These are phyloP conservation scores for Phytopythium delawarense DNA, from an alignment of 352 stramenopile genomes.

Conservation along the genomic window DNA sequence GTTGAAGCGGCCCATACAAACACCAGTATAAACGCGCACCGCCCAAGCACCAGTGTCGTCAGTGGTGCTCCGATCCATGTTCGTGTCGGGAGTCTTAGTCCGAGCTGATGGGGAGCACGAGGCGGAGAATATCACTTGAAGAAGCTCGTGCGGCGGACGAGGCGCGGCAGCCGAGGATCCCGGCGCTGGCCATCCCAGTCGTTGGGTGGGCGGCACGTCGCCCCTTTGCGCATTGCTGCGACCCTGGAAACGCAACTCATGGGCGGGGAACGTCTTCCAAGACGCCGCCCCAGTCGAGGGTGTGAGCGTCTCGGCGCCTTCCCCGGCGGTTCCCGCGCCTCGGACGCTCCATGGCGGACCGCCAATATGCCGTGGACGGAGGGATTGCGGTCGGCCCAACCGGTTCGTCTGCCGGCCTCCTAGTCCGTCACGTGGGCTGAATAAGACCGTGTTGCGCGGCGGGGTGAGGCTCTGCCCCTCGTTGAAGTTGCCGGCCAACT, in stretches of 20 bases:
- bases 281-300: too few relatives aligned
- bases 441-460: constrained; percentile 3
- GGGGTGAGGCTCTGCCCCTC: not conserved
- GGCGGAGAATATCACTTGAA: constrained; percentile 1
- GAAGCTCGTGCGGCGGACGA: not conserved
- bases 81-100: not conserved
- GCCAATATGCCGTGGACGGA: not conserved
- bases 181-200: too few relatives aligned
- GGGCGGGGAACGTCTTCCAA: too few relatives aligned
- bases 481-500: not conserved
- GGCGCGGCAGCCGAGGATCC: too few relatives aligned
- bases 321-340: not conserved
- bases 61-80: too few relatives aligned
- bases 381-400: not conserved
- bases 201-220: too few relatives aligned
- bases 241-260: too few relatives aligned
- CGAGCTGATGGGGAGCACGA: not conserved
- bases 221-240: too few relatives aligned
- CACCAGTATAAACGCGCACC: too few relatives aligned
- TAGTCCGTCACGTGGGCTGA: not conserved
- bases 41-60: not conserved
- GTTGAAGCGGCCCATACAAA: not conserved
- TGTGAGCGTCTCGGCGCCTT: not conserved
- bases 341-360: too few relatives aligned
- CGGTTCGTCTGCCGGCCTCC: not conserved